Percentiles rank a stretch among this genome's conserved stretches.
These are phyloP conservation scores for Sporothrix pseudoabietina DNA, from an alignment of 2,329 filamentous ascomycete species.

Conservation along the genomic window DNA sequence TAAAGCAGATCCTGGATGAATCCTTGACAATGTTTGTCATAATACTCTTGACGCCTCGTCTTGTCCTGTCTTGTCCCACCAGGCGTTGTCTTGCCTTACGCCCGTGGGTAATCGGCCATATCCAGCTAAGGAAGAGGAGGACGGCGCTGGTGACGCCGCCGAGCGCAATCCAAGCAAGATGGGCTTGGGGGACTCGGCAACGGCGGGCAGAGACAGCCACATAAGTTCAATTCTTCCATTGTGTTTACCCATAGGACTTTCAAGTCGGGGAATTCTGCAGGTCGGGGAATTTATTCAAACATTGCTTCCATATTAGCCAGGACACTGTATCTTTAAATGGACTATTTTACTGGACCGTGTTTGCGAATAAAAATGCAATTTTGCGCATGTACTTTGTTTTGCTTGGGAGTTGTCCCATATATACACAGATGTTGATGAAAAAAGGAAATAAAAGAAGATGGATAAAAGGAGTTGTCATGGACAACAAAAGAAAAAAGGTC, in stretches of 20 bases:
- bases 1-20: background rate
- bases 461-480: background rate
- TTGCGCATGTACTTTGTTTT: background rate
- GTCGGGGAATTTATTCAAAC: background rate
- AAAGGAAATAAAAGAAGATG: background rate
- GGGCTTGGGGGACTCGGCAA: background rate
- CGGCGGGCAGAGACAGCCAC: background rate
- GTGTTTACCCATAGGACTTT: slow-evolving; percentile 1
- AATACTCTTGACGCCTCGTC: background rate
- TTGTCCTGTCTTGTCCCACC: no score
- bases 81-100: no score
- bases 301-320: background rate
- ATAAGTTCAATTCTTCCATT: background rate
- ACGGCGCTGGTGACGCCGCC: slow-evolving; percentile 11
- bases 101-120: slow-evolving; percentile 13
- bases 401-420: background rate
- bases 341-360: background rate
- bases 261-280: background rate
- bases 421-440: background rate
- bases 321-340: background rate
- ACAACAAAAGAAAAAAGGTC: background rate
- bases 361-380: background rate
- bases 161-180: slow-evolving; percentile 12
- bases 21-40: no score
- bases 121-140: slow-evolving; percentile 19